These are phyloP conservation scores for Phascolomyces articulosus DNA, from an alignment of 371 early-diverging fungal genomes.

Conservation along the genomic window DNA sequence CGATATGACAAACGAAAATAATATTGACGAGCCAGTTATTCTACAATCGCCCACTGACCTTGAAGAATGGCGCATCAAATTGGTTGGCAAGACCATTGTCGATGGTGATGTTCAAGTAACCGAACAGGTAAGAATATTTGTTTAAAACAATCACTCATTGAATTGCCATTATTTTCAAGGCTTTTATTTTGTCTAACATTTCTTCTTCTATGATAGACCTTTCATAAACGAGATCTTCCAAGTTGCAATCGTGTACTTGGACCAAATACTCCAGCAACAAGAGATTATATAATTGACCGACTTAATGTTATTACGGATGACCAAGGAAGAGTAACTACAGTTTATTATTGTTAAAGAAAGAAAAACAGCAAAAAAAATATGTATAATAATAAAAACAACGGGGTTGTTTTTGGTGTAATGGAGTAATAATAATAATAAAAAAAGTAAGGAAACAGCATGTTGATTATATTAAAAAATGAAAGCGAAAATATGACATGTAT, in stretches of 20 bases:
- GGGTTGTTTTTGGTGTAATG: not conserved
- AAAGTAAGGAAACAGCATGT: not conserved
- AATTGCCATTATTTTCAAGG: too few relatives aligned
- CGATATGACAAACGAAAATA: too few relatives aligned
- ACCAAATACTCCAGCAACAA: not conserved
- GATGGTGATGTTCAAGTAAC: not conserved
- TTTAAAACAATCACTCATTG: too few relatives aligned
- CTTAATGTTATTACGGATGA: not conserved
- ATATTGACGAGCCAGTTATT: too few relatives aligned
- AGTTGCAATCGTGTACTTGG: not conserved
- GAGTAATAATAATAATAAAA: not conserved
- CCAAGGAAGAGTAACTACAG: not conserved
- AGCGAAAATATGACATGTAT: too few relatives aligned
- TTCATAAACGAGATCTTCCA: not conserved
- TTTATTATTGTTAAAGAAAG: not conserved
- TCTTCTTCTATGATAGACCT: not conserved
- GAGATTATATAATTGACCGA: not conserved
- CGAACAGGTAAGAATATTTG: not conserved
- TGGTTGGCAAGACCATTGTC: conserved; percentile 2
- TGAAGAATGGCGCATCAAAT: not conserved
- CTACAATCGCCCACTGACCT: too few relatives aligned
- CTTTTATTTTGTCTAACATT: not conserved
- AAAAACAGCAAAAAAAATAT: not conserved
- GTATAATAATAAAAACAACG: not conserved
- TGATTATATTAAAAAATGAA: too few relatives aligned